phyloP scores from a whole-genome alignment of 768 basidiomycete species.

The Gloeophyllum trabeum region DNA sequence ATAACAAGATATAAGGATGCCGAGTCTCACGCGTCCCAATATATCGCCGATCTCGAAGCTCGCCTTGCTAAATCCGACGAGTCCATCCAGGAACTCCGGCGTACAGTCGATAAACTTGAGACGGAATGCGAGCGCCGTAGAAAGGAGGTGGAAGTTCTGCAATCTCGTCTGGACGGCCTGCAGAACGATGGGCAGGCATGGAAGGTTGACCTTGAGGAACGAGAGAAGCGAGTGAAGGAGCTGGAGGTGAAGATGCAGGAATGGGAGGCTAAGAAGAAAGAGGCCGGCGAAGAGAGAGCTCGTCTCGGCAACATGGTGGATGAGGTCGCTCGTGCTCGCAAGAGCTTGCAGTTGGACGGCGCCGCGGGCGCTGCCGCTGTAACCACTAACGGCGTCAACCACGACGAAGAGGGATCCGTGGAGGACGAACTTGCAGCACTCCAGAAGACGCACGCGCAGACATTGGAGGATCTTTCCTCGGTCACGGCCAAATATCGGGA shows the following conservation, averaged over 20 bases:
- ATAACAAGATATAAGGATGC: constrained; percentile 65
- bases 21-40: constrained; percentile 61
- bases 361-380: constrained; percentile 1
- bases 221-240: constrained; percentile 65
- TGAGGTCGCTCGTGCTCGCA: constrained; percentile 62
- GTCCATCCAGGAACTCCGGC: constrained; percentile 56
- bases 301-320: constrained; percentile 59
- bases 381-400: background rate
- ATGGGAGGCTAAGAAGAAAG: constrained; percentile 64
- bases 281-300: constrained; percentile 52
- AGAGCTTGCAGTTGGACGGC: constrained; percentile 43
- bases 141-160: constrained; percentile 58
- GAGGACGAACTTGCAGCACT: constrained; percentile 60
- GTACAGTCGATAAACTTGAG: constrained; percentile 69
- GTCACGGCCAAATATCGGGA: constrained; percentile 80
- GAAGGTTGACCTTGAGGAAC: constrained; percentile 73
- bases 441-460: constrained; percentile 75
- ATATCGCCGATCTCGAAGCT: constrained; percentile 80
- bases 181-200: constrained; percentile 71
- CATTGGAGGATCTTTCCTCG: constrained; percentile 66
- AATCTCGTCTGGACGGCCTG: constrained; percentile 58
- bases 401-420: constrained; percentile 5
- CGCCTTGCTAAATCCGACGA: constrained; percentile 73
- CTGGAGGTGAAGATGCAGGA: constrained; percentile 72
- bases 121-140: constrained; percentile 63